Conservation (phyloP, 257 asterid species). For the Penstemon barbatus region DNA sequence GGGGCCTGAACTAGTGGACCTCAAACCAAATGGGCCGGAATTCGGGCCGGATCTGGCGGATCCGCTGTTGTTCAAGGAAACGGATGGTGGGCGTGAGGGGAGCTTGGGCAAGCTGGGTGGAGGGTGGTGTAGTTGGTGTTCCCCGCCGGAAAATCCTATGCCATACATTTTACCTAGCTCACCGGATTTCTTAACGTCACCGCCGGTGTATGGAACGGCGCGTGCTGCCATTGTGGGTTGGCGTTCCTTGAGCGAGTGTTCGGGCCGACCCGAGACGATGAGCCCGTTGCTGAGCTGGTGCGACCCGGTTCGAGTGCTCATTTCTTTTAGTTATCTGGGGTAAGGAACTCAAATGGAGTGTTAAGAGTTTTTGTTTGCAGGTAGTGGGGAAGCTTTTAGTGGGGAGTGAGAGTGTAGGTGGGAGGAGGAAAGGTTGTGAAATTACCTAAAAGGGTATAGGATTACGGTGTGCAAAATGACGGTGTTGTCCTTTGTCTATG, state of each 20-base stretch:
- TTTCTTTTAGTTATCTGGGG: conserved; percentile 24
- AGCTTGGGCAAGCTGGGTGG: conserved; percentile 41
- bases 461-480: conserved; percentile 18
- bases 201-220: conserved; percentile 84
- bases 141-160: conserved; percentile 33
- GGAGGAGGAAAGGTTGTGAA: conserved; percentile 17
- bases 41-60: conserved; percentile 88
- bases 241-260: conserved; percentile 65
- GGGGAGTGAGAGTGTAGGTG: conserved; percentile 40
- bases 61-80: conserved; percentile 74
- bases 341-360: conserved; percentile 4
- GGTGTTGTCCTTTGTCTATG: conserved; percentile 27
- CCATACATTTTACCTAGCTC: conserved; percentile 86
- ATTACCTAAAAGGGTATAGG: conserved; percentile 39
- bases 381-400: conserved; percentile 22
- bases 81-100: conserved; percentile 56
- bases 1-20: conserved; percentile 61
- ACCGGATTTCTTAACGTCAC: conserved; percentile 77
- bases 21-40: conserved; percentile 60
- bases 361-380: conserved; percentile 7
- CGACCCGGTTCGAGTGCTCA: conserved; percentile 77
- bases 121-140: conserved; percentile 45
- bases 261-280: conserved; percentile 86
- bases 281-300: conserved; percentile 92
- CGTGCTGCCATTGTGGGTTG: conserved; percentile 63